Evolutionary conservation across 208 protist species (phyloP).

Genomic region (Naegleria fowleri): DNA sequence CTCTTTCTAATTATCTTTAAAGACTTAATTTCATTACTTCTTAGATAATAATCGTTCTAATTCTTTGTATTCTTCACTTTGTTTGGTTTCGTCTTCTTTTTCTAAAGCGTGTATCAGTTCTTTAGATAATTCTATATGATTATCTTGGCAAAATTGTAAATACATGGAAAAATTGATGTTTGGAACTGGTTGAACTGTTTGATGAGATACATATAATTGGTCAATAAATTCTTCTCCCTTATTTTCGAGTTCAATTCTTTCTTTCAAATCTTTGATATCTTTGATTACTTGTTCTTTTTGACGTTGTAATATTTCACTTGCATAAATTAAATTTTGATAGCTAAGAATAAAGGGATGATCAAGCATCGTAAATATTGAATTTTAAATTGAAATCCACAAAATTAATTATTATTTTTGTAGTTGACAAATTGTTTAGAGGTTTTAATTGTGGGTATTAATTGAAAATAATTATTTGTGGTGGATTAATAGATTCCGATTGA

Average conservation of each 20-base stretch:
- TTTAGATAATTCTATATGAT: not conserved
- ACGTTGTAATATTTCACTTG: not conserved
- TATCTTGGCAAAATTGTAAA: not conserved
- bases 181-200: not conserved
- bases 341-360: not conserved
- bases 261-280: not conserved
- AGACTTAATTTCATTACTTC: too few relatives aligned
- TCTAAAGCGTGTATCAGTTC: not conserved
- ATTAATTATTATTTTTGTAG: too few relatives aligned
- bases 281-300: not conserved
- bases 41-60: too few relatives aligned
- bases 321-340: not conserved
- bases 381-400: too few relatives aligned
- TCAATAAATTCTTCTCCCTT: not conserved
- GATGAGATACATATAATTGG: not conserved
- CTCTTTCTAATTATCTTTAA: too few relatives aligned
- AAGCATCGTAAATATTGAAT: too few relatives aligned
- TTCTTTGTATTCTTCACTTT: too few relatives aligned
- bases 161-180: not conserved
- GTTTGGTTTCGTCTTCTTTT: not conserved
- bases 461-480: too few relatives aligned
- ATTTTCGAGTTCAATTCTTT: not conserved
- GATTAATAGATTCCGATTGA: too few relatives aligned
- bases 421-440: too few relatives aligned
- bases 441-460: too few relatives aligned